Evolutionary conservation across 2,329 filamentous ascomycete genomes (phyloP).

Genomic region (Aphanocladium album): DNA sequence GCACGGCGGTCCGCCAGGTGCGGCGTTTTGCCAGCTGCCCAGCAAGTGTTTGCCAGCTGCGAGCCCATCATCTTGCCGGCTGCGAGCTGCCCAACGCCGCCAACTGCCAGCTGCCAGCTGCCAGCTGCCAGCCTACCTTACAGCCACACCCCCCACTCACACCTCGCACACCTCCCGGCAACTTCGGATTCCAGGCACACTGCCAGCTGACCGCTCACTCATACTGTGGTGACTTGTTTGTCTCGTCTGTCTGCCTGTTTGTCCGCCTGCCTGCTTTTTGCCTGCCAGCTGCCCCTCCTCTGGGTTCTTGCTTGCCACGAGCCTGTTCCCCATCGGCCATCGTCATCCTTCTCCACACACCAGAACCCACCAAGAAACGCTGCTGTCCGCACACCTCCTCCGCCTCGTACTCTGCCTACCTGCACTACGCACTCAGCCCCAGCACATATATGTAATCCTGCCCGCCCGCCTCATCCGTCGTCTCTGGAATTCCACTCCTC

Average conservation of each 20-base stretch:
- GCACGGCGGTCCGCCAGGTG: background rate
- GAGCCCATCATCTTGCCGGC: too few species aligned
- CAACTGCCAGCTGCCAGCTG: background rate
- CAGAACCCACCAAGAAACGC: background rate
- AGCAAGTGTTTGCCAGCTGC: background rate
- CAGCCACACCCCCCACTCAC: background rate
- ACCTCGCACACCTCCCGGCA: background rate
- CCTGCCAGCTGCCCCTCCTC: background rate
- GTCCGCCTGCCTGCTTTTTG: background rate
- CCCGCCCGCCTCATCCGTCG: slow-evolving; percentile 6
- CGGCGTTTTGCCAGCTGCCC: background rate
- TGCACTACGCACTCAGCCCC: slow-evolving; percentile 1
- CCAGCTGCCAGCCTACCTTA: background rate
- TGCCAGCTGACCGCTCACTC: slow-evolving; percentile 1
- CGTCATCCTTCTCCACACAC: slow-evolving; percentile 11
- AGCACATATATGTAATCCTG: slow-evolving; percentile 12
- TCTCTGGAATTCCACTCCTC: background rate
- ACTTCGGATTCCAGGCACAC: background rate
- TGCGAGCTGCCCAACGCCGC: background rate
- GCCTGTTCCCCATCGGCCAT: slow-evolving; percentile 1
- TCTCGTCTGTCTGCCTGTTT: background rate
- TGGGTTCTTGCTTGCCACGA: background rate
- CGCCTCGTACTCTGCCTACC: too few species aligned
- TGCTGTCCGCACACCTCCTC: background rate
- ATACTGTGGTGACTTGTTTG: too few species aligned